phyloP scores from a whole-genome alignment of 2,329 filamentous ascomycete species.

The Decorospora gaudefroyi region DNA sequence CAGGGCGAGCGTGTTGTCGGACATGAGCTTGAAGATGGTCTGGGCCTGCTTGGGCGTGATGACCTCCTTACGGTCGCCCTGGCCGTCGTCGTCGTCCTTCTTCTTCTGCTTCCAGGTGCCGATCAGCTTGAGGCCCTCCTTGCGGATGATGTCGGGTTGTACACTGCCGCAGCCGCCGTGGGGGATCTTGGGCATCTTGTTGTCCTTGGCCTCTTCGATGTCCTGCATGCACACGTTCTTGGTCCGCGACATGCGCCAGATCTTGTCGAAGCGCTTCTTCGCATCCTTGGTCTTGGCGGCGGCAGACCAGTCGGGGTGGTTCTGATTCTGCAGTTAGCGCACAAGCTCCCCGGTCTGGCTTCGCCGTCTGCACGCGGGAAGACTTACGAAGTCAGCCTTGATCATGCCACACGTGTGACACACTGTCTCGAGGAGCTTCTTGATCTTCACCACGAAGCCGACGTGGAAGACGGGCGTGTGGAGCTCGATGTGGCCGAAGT shows the following conservation, averaged over 20 bases:
- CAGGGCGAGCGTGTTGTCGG: constrained; percentile 76
- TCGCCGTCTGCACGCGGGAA: constrained; percentile 60
- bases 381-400: constrained; percentile 96
- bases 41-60: constrained; percentile 85
- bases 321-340: constrained; percentile 63
- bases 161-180: constrained; percentile 94
- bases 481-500: constrained; percentile 98
- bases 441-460: constrained; percentile 97
- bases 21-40: constrained; percentile 83
- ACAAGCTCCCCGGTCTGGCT: constrained; percentile 52
- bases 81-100: constrained; percentile 72
- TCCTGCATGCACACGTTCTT: constrained; percentile 85
- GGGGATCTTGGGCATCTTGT: constrained; percentile 52
- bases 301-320: constrained; percentile 78
- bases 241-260: constrained; percentile 91
- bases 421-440: constrained; percentile 98
- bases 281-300: constrained; percentile 86
- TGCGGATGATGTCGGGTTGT: constrained; percentile 79
- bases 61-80: constrained; percentile 70
- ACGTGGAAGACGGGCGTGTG: constrained; percentile 94
- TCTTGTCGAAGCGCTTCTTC: constrained; percentile 89
- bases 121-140: constrained; percentile 81
- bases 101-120: constrained; percentile 73
- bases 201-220: constrained; percentile 59
- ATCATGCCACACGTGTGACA: constrained; percentile 99